Evolutionary conservation across 306 rosid genomes (phyloP).

Genomic region (Malus asiatica): DNA sequence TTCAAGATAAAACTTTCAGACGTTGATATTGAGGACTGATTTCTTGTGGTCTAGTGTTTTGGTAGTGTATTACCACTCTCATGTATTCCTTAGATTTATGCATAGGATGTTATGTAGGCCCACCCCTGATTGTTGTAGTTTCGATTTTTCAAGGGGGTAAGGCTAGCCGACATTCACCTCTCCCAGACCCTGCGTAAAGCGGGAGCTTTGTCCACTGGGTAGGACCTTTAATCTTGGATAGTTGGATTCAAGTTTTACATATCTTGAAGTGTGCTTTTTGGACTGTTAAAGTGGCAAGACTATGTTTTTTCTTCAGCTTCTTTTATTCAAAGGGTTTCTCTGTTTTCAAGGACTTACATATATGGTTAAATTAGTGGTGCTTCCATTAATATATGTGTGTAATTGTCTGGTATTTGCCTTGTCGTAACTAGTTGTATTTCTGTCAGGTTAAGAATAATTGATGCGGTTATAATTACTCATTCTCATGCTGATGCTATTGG

Average conservation of each 20-base stretch:
- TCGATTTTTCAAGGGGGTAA: not conserved
- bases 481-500: slow-evolving; percentile 99
- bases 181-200: too few relatives aligned
- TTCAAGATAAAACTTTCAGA: not conserved
- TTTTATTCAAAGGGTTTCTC: not conserved
- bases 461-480: slow-evolving; percentile 92
- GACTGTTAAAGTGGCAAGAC: not conserved
- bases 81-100: not conserved
- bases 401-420: slow-evolving; percentile 14
- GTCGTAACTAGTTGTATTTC: slow-evolving; percentile 47
- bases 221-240: not conserved
- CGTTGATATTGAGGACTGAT: not conserved
- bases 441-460: slow-evolving; percentile 93
- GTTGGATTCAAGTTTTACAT: not conserved
- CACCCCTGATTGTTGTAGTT: not conserved
- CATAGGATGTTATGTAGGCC: not conserved
- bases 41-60: not conserved
- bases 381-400: slow-evolving; percentile 15
- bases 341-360: not conserved
- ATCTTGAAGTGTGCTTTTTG: not conserved
- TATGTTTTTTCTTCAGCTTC: not conserved
- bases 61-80: not conserved
- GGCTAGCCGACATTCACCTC: too few relatives aligned
- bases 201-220: too few relatives aligned
- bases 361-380: not conserved